Conservation (phyloP, 495 filamentous ascomycete genomes). For the Hyaloscypha hepaticicola region DNA sequence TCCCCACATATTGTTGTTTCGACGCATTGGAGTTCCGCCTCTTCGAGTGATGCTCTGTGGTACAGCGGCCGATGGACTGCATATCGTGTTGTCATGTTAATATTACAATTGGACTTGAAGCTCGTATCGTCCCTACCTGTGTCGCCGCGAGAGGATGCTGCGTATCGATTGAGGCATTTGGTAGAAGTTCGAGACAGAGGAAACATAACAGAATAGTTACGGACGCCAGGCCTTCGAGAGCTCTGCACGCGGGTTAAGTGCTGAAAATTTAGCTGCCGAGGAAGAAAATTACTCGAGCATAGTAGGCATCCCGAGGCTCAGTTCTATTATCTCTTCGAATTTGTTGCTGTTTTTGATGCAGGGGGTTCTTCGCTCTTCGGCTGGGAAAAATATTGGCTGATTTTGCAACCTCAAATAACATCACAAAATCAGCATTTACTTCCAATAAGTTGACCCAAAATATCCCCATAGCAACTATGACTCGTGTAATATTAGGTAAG, state of each 20-base stretch:
- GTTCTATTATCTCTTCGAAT: too few species aligned
- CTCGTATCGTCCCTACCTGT: neutral
- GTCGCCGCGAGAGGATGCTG: neutral
- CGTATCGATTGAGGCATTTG: neutral
- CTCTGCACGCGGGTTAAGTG: neutral
- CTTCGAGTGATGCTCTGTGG: neutral
- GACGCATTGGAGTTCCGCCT: neutral
- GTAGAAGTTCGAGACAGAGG: neutral
- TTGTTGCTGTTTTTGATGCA: too few species aligned
- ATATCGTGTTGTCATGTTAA: neutral
- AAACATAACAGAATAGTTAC: neutral
- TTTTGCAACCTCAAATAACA: too few species aligned
- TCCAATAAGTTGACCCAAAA: too few species aligned
- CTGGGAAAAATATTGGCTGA: too few species aligned
- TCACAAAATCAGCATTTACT: too few species aligned
- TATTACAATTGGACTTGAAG: neutral
- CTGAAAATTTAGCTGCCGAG: too few species aligned
- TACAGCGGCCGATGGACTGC: neutral
- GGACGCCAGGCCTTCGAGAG: neutral
- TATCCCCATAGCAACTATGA: too few species aligned
- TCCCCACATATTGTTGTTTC: neutral
- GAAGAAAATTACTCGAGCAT: too few species aligned
- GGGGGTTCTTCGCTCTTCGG: too few species aligned
- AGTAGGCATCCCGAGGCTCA: too few species aligned
- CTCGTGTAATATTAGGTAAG: too few species aligned